Evolutionary conservation across 345 rosid genomes (phyloP).

Genomic region (Combretum micranthum): DNA sequence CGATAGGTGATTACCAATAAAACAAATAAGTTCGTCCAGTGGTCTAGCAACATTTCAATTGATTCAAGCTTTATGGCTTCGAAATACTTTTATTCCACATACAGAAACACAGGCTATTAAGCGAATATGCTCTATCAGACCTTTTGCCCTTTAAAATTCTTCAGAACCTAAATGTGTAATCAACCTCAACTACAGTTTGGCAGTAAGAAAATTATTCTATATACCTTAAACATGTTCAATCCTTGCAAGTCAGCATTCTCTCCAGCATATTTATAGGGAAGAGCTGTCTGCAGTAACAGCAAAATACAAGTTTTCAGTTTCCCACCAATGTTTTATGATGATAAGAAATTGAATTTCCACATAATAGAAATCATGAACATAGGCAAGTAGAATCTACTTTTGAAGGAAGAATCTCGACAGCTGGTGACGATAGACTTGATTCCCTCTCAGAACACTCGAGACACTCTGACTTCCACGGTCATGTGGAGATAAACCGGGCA

Average conservation of each 20-base stretch:
- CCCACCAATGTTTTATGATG: constrained; percentile 1
- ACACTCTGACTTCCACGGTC: constrained; percentile 55
- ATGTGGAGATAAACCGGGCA: constrained; percentile 73
- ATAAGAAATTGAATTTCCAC: background rate
- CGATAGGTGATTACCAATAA: background rate
- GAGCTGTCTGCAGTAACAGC: constrained; percentile 39
- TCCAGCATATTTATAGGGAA: constrained; percentile 65
- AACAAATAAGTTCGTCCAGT: background rate
- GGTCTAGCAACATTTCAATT: no score
- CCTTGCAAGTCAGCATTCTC: constrained; percentile 71
- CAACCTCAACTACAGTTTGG: background rate
- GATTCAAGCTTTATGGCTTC: no score
- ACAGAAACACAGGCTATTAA: no score
- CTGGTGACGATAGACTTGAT: constrained; percentile 56
- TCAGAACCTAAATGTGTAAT: no score
- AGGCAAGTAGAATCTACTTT: constrained; percentile 35
- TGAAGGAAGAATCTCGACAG: constrained; percentile 93
- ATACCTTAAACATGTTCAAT: constrained; percentile 64
- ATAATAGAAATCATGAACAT: background rate
- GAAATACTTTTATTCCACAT: no score
- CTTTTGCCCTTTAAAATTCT: no score
- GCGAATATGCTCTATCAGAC: no score
- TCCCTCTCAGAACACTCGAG: constrained; percentile 68
- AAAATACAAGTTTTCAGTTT: constrained; percentile 10
- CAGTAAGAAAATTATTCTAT: constrained; percentile 6